Conservation (phyloP, 2,329 filamentous ascomycete species). For the Fusarium sp. region DNA sequence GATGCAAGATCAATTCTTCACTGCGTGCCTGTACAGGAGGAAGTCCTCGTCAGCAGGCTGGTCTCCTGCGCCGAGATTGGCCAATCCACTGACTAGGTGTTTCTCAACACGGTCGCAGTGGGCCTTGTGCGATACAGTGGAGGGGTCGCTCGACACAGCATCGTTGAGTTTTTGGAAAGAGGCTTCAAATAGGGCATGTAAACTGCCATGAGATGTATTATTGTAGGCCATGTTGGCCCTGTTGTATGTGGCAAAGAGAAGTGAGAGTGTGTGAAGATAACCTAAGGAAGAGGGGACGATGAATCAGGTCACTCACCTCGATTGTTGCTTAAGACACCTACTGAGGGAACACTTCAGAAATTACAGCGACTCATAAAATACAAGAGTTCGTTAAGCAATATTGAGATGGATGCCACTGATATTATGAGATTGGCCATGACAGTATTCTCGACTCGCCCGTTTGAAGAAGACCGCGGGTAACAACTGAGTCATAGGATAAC, state of each 20-base stretch:
- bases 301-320: background rate
- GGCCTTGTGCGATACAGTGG: background rate
- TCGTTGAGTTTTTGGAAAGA: background rate
- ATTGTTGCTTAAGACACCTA: too few relatives aligned
- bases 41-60: too few relatives aligned
- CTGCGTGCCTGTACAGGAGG: background rate
- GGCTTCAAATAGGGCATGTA: background rate
- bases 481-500: background rate
- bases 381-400: background rate
- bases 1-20: background rate
- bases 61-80: background rate
- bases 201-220: too few relatives aligned
- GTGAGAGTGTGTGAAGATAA: background rate
- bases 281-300: background rate
- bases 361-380: background rate
- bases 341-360: background rate
- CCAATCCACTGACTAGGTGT: background rate
- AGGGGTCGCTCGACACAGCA: background rate
- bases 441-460: background rate
- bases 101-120: background rate
- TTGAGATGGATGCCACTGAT: background rate
- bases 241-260: accelerated
- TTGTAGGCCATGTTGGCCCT: background rate
- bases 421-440: background rate
- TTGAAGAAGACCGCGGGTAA: background rate